Base-by-base conservation (phyloP, 225 moss, liverwort and hornwort species). In the Rhytidiadelphus loreus region DNA sequence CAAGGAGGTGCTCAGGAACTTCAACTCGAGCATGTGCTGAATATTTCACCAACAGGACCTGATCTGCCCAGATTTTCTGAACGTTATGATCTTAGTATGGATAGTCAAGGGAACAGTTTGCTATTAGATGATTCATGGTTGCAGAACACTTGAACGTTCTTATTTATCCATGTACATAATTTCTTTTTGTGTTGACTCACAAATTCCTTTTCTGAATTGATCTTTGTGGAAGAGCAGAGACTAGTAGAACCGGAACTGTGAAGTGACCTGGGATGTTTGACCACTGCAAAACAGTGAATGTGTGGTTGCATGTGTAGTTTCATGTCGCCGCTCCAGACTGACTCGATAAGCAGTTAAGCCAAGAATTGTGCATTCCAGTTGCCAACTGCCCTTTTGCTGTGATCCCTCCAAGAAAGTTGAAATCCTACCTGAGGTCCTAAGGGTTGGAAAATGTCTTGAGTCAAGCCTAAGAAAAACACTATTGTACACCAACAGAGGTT, bases 51-150 rank as follows among this genome's bases (percentile, higher is more conserved):
- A 25, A 87, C 88, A 44, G 95, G 90, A 86, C 90, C 92, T 88
- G 92, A 86, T 64, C 82, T 95, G 82, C 91, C 91, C 39, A 90
- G 93, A 88, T 94, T 91, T 86, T 93, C 93, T 86, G 95, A 92
- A 61, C 92, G 95, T 44, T 95, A 95, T 72, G 95, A 93, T 77
- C 87, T 93, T 69, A 89, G 86, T 77, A 90, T 95, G 20, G 95
- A 91, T 85, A 90, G 82, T 57, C 93, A 89, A 58, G 92, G 92
- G 85, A 92, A 93, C 77, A 90, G 80, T 88, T 86, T 96, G 80
- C 87, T 96, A 28, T 81, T 95, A 64, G 94, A 95, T 93, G 94
- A 91, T 89, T 93, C 94, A 46, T 94, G 94, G 94, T 88, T 94
- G 81, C 92, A 92, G 26, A 93, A 92, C 89, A 84, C 91, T 52